Conservation (phyloP, 2,329 filamentous ascomycete genomes). For the Metarhizium brunneum region DNA sequence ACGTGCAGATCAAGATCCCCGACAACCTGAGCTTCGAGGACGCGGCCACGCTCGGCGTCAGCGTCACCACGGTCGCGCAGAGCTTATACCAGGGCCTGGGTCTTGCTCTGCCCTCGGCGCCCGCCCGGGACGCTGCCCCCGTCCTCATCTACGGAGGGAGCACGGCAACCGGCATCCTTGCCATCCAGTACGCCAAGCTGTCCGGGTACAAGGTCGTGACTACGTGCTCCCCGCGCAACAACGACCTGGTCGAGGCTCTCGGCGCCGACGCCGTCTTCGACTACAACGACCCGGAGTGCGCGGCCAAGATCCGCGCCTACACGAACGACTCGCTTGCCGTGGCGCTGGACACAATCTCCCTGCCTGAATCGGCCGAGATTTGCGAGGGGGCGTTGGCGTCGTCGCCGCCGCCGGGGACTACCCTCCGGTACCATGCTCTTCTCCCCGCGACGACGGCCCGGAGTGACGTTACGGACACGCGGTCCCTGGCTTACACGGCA, state of each 20-base stretch:
- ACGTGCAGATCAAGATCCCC: conserved; percentile 34
- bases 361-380: no score
- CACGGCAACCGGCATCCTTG: conserved; percentile 46
- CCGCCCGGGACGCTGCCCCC: conserved; percentile 11
- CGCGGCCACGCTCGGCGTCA: conserved; percentile 32
- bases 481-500: no score
- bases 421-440: no score
- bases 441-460: no score
- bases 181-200: conserved; percentile 33
- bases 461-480: no score
- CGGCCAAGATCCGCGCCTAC: conserved; percentile 15
- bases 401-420: no score
- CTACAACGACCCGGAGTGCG: conserved; percentile 21
- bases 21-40: conserved; percentile 35
- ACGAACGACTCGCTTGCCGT: conserved; percentile 14
- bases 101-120: conserved; percentile 33
- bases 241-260: conserved; percentile 24
- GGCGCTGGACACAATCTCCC: not conserved
- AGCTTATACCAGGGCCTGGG: conserved; percentile 35
- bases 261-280: conserved; percentile 31
- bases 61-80: conserved; percentile 28
- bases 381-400: no score
- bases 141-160: conserved; percentile 38
- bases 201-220: conserved; percentile 29
- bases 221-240: conserved; percentile 28